phyloP scores from a whole-genome alignment of 2,329 filamentous ascomycete genomes.

The Zarea fungicola region DNA sequence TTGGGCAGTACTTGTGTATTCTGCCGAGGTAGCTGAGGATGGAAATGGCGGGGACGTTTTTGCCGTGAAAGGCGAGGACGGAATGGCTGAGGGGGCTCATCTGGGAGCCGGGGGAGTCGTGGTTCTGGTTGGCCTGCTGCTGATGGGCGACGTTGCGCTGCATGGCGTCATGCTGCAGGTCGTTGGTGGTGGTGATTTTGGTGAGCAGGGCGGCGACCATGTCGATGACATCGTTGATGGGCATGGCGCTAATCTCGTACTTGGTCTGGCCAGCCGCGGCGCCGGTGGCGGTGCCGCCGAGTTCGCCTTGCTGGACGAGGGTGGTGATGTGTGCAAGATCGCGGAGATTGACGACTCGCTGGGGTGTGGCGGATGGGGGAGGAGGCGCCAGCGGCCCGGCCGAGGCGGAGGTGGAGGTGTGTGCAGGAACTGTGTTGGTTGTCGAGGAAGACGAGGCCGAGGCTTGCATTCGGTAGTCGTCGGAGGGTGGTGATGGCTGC shows the following conservation, averaged over 20 bases:
- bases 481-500: conserved; percentile 32
- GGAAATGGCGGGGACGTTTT: conserved; percentile 95
- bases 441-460: conserved; percentile 18
- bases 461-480: conserved; percentile 22
- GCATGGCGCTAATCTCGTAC: conserved; percentile 97
- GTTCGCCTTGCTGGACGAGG: conserved; percentile 73
- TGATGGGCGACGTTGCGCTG: conserved; percentile 64
- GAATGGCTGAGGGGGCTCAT: conserved; percentile 54
- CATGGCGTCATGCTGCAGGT: conserved; percentile 85
- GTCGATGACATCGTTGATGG: conserved; percentile 93
- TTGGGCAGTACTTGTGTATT: conserved; percentile 98
- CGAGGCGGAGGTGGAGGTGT: conserved; percentile 31
- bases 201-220: conserved; percentile 96
- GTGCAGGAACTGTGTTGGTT: no score
- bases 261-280: conserved; percentile 41
- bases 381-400: conserved; percentile 15
- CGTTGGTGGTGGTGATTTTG: conserved; percentile 96
- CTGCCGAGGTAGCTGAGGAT: conserved; percentile 92
- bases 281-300: conserved; percentile 37
- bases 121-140: conserved; percentile 46
- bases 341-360: conserved; percentile 68
- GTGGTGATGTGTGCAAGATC: conserved; percentile 88
- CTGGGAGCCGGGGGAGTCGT: conserved; percentile 51
- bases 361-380: conserved; percentile 28
- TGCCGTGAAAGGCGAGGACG: conserved; percentile 93